A percentile compares a stretch with the other conserved stretches of the same genome.
Evolutionary conservation across 257 asterid genomes (phyloP).

Genomic region (Linderniella brevidens): DNA sequence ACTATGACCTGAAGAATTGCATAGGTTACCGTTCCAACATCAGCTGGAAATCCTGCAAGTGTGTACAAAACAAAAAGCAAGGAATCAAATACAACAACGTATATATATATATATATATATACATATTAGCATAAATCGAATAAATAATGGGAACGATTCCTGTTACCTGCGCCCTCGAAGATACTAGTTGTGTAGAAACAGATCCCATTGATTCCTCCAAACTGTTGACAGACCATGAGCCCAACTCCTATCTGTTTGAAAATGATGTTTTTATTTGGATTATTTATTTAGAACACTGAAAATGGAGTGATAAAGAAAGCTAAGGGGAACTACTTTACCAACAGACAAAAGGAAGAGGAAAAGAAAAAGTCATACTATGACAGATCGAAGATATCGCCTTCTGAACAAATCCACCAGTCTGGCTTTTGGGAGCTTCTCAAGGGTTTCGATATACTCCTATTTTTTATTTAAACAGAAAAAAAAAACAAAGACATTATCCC

Average conservation of each 20-base stretch:
- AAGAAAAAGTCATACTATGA: conserved; percentile 27
- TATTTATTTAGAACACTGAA: too few relatives aligned
- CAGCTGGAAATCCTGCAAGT: conserved; percentile 62
- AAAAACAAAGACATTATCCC: too few relatives aligned
- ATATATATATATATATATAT: too few relatives aligned
- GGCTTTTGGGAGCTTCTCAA: conserved; percentile 70
- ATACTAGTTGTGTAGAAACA: conserved; percentile 85
- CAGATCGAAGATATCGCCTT: conserved; percentile 53
- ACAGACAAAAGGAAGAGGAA: neutral
- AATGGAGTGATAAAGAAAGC: neutral
- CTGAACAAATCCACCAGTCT: conserved; percentile 58
- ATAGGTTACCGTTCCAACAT: conserved; percentile 62
- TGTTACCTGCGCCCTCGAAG: conserved; percentile 76
- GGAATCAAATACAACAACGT: too few relatives aligned
- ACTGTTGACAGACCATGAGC: conserved; percentile 83
- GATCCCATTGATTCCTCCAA: conserved; percentile 89
- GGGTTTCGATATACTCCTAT: conserved; percentile 78
- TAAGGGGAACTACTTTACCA: too few relatives aligned
- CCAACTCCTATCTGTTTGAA: conserved; percentile 81
- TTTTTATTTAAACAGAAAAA: too few relatives aligned
- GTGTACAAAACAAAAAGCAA: too few relatives aligned
- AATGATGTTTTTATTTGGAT: too few relatives aligned
- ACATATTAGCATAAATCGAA: too few relatives aligned
- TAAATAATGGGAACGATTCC: neutral
- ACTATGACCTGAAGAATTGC: conserved; percentile 74